Evolutionary conservation across 1,139 yeast species (phyloP), one percentile per base, ranked within the genome.

Genomic region (Magnusiomyces suaveolens): DNA sequence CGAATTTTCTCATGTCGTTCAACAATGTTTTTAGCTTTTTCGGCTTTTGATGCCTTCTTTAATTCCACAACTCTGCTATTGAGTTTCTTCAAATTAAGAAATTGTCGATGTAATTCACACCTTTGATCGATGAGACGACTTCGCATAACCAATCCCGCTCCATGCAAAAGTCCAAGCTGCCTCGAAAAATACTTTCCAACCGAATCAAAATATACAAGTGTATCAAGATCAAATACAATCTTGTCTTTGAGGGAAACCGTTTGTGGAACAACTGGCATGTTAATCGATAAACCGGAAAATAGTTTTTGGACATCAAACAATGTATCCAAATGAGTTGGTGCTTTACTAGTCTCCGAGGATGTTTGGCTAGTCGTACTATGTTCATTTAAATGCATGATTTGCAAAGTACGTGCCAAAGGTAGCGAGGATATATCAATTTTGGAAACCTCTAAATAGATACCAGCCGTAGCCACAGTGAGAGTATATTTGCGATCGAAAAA

Each of bases 91-190:
- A 69, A 51, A 57, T 57, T 48, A 12, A 25, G 26, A 23, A 48
- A 20, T 38, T 78, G 81, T 14, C 71, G 69, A 2, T 66, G 66
- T 12, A 75, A 62, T 54, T 68, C 75, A 48, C 61, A 55, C 44
- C 67, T 63, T 57, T 70, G 74, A 54, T 68, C 68, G 1, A 53
- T 53, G 1, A 72, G 59, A 20, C 73, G 65, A 25, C 64, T 59
- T 52, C 68, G 68, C 54, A 72, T 57, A 39, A 63, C 58, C 6
- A 66, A 56, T 3, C 72, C 72, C 2, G 63, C 62, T 46, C 62
- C 63, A 48, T 72, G 69, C 6, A 68, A 60, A 16, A 57, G 55
- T 14, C 60, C 60, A 1, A 70, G 56, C 38, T 66, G 64, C 3
- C 60, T 56, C 24, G 51, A 48, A 47, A 47, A 51, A 38, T 46